phyloP scores from a whole-genome alignment of 176 grass and related monocot genomes.

The Poa pratensis region DNA sequence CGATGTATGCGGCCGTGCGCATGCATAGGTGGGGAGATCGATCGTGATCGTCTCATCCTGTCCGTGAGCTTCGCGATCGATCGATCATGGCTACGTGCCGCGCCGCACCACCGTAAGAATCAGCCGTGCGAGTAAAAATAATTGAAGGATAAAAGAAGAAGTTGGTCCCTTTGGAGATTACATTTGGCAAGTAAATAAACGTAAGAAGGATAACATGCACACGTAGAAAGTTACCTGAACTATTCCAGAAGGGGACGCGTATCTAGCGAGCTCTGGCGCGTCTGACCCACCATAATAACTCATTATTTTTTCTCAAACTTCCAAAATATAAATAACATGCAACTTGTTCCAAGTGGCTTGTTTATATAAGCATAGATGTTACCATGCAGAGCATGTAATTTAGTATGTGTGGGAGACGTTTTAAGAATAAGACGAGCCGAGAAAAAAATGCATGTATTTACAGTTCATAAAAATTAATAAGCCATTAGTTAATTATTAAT shows the following conservation, averaged over 20 bases:
- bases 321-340: too few species aligned
- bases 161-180: neutral
- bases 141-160: neutral
- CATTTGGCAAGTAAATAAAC: constrained; percentile 3
- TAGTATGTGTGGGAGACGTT: too few species aligned
- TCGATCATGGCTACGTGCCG: neutral
- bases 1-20: neutral
- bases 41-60: neutral
- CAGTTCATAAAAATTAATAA: too few species aligned
- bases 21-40: neutral
- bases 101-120: neutral
- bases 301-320: too few species aligned
- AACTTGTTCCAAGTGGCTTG: too few species aligned
- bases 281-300: too few species aligned
- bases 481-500: too few species aligned
- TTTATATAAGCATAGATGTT: too few species aligned
- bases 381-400: too few species aligned
- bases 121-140: neutral
- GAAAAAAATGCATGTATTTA: too few species aligned
- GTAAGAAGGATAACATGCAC: constrained; percentile 7
- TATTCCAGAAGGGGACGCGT: neutral
- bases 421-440: too few species aligned
- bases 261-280: too few species aligned
- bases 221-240: constrained; percentile 36
- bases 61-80: neutral